Conservation (phyloP, 2,329 filamentous ascomycete genomes). For the Fusarium globosum region DNA sequence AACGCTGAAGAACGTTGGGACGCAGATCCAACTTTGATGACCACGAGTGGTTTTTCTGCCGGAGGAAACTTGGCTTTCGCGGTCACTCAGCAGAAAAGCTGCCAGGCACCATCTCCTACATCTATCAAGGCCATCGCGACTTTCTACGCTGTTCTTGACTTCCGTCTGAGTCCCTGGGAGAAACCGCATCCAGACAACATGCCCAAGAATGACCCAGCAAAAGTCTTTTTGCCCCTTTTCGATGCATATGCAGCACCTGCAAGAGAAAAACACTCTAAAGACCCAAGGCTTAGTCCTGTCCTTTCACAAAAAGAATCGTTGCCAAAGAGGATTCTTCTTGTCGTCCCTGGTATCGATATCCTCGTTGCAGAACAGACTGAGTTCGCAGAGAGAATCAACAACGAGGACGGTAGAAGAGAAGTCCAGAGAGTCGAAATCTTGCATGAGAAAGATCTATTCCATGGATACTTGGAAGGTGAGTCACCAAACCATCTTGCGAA, state of each 20-base stretch:
- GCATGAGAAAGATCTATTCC: constrained; percentile 41
- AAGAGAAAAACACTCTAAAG: constrained; percentile 42
- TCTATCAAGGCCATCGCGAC: constrained; percentile 53
- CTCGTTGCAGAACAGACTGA: constrained; percentile 53
- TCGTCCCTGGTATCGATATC: constrained; percentile 56
- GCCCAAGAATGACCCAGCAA: constrained; percentile 53
- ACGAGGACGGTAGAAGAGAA: constrained; percentile 26
- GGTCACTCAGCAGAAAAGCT: constrained; percentile 41
- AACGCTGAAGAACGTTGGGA: constrained; percentile 52
- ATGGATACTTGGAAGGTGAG: constrained; percentile 46
- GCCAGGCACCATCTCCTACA: constrained; percentile 38
- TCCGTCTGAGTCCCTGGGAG: constrained; percentile 52
- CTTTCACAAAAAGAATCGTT: constrained; percentile 50
- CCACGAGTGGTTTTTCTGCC: constrained; percentile 56
- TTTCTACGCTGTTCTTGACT: constrained; percentile 55
- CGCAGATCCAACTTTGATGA: constrained; percentile 55
- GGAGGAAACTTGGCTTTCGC: constrained; percentile 58
- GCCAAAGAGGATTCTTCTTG: constrained; percentile 53
- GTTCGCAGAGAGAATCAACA: constrained; percentile 51
- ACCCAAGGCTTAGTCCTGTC: constrained; percentile 52
- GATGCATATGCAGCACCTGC: constrained; percentile 55
- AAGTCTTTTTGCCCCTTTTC: constrained; percentile 54
- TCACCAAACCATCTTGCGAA: not conserved
- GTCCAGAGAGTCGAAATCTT: constrained; percentile 34
- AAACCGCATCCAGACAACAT: constrained; percentile 51